These are phyloP conservation scores for Mycena leptocephala DNA, from an alignment of 768 basidiomycete genomes.

Conservation along the genomic window DNA sequence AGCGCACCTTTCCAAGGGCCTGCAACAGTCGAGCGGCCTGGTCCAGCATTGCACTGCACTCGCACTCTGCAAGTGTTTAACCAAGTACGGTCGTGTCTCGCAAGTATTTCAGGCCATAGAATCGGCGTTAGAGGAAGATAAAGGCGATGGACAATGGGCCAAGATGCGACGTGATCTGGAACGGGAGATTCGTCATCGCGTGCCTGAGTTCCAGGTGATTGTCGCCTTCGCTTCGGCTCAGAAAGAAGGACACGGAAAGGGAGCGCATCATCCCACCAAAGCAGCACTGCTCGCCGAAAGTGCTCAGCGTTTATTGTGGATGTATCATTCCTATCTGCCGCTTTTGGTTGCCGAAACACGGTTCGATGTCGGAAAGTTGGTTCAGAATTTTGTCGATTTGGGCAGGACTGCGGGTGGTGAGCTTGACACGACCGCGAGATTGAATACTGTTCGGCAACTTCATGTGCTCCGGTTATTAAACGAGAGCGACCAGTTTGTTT, in stretches of 20 bases:
- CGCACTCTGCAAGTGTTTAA: constrained; percentile 81
- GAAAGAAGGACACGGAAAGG: constrained; percentile 46
- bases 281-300: constrained; percentile 82
- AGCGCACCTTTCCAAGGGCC: constrained; percentile 84
- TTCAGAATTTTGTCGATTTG: constrained; percentile 60
- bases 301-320: constrained; percentile 85
- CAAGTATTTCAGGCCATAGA: constrained; percentile 65
- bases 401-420: constrained; percentile 37
- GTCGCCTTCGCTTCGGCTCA: constrained; percentile 84
- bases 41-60: constrained; percentile 92
- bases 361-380: constrained; percentile 90
- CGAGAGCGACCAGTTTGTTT: constrained; percentile 85
- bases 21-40: constrained; percentile 79
- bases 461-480: constrained; percentile 85
- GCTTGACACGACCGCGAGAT: constrained; percentile 45
- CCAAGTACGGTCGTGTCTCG: constrained; percentile 77
- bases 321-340: constrained; percentile 88
- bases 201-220: constrained; percentile 92
- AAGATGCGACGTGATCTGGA: constrained; percentile 78
- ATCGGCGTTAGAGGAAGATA: constrained; percentile 71
- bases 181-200: constrained; percentile 78
- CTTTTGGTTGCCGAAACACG: constrained; percentile 82
- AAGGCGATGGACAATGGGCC: constrained; percentile 82
- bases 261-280: constrained; percentile 51
- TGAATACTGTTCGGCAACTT: constrained; percentile 75